phyloP scores from a whole-genome alignment of 1,284 basidiomycete genomes.

The Ceratobasidium sp. region DNA sequence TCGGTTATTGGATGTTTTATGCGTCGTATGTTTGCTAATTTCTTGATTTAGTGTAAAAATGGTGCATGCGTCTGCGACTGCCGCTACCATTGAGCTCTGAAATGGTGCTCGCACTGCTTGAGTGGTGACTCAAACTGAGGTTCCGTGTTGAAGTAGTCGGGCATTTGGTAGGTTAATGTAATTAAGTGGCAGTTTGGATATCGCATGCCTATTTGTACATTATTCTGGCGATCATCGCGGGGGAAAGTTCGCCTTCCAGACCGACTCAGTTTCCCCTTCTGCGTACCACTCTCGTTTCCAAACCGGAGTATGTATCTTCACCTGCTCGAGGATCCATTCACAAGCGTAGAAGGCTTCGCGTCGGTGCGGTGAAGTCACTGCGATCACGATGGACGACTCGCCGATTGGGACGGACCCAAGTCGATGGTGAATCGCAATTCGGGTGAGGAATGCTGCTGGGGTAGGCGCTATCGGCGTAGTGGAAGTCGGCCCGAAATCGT shows the following conservation, averaged over 20 bases:
- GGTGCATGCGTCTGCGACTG: conserved; percentile 5
- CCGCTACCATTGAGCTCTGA: conserved; percentile 7
- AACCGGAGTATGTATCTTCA: conserved; percentile 85
- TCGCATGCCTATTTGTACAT: not conserved
- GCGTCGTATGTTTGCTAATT: not conserved
- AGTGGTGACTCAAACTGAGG: no score
- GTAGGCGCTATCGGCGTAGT: conserved; percentile 47
- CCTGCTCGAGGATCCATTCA: conserved; percentile 84
- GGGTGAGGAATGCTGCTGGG: conserved; percentile 53
- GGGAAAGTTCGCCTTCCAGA: conserved; percentile 49
- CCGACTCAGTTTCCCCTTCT: conserved; percentile 40
- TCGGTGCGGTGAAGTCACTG: conserved; percentile 87
- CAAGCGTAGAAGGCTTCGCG: conserved; percentile 84
- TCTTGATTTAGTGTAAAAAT: not conserved
- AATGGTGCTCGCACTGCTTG: no score
- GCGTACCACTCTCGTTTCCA: conserved; percentile 91
- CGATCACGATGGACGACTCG: conserved; percentile 85
- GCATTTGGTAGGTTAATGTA: not conserved
- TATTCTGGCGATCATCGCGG: conserved; percentile 4
- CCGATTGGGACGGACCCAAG: conserved; percentile 83
- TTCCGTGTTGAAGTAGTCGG: no score
- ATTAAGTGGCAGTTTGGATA: not conserved
- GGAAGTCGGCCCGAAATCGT: conserved; percentile 47
- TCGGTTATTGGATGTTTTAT: not conserved
- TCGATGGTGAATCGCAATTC: conserved; percentile 80